Evolutionary conservation across 1,284 basidiomycete genomes (phyloP).

Genomic region (Bjerkandera adusta): DNA sequence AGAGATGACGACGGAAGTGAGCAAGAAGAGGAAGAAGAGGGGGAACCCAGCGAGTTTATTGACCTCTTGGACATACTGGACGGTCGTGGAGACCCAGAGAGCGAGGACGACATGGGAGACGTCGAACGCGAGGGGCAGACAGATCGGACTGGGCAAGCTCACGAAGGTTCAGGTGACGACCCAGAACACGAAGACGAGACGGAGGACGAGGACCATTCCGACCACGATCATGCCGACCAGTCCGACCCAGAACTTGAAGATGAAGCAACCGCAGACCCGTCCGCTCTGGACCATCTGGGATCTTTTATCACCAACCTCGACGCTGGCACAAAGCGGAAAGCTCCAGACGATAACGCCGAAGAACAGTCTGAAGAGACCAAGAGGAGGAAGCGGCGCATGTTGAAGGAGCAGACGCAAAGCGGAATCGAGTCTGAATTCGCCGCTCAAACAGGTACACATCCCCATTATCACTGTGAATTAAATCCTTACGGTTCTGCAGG

Average conservation of each 20-base stretch:
- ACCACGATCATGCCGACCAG: constrained; percentile 35
- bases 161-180: constrained; percentile 13
- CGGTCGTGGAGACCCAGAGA: constrained; percentile 52
- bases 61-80: constrained; percentile 70
- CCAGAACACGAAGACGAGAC: constrained; percentile 37
- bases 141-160: constrained; percentile 15
- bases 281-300: constrained; percentile 67
- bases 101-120: constrained; percentile 22
- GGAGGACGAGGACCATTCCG: constrained; percentile 36
- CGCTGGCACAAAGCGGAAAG: constrained; percentile 72
- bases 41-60: constrained; percentile 58
- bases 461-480: constrained; percentile 3
- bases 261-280: constrained; percentile 55
- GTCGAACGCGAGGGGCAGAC: constrained; percentile 3
- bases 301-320: constrained; percentile 74
- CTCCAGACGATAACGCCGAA: constrained; percentile 34
- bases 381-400: constrained; percentile 56
- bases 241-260: constrained; percentile 53
- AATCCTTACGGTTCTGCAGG: constrained; percentile 34
- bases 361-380: constrained; percentile 27
- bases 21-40: constrained; percentile 48
- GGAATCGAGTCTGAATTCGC: constrained; percentile 77
- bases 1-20: constrained; percentile 35
- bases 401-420: constrained; percentile 73
- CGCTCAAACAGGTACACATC: constrained; percentile 44